Evolutionary conservation across 257 asterid genomes (phyloP), one percentile per base, ranked within the genome.

Genomic region (Schizonepeta tenuifolia): DNA sequence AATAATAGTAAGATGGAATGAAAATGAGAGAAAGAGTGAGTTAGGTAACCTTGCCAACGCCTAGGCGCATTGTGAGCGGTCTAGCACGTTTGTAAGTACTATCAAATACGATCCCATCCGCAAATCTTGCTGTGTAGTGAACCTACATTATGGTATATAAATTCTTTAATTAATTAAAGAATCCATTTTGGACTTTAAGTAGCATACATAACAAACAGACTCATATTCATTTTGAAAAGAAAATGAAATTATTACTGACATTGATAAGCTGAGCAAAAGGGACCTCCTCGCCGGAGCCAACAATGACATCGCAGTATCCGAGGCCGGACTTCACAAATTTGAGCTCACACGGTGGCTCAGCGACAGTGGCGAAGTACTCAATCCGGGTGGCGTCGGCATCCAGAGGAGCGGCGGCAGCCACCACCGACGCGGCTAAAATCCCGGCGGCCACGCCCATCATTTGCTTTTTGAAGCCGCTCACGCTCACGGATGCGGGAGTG

Each of bases 91-190:
- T 90, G 51, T 84, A 92, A 70, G 91, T 86, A 72, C 98, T 92
- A 65, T 90, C 97, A 21, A 92, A 92, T 57, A 92, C 96, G 13
- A 81, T 79, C 24, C 96, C 98, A 80, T 90, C 96, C 12, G 83
- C 90, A 84, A 92, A 92, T 72, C 98, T 78, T 72, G 97, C 98
- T 58, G 98, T 92, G 77, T 92, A 92, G 74, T 90, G 97, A 24
- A 92, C 74, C 98, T 92, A 81, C 58, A 68, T 38, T 13, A 75
- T 69, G 77, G 68, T 33, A 1, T 28, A 28, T 3, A 1, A 28
- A 28, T 28, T n/a, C n/a, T n/a, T 3, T 28, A 1, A 28, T 28
- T 28, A 28, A 28, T 28, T 28, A 28, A 28, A 28, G 4, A 28
- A 28, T 28, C 33, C 33, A 28, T 28, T 28, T 28, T 28, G 33